Conservation (phyloP, 2,329 filamentous ascomycete species). For the Ascochyta koolunga region DNA sequence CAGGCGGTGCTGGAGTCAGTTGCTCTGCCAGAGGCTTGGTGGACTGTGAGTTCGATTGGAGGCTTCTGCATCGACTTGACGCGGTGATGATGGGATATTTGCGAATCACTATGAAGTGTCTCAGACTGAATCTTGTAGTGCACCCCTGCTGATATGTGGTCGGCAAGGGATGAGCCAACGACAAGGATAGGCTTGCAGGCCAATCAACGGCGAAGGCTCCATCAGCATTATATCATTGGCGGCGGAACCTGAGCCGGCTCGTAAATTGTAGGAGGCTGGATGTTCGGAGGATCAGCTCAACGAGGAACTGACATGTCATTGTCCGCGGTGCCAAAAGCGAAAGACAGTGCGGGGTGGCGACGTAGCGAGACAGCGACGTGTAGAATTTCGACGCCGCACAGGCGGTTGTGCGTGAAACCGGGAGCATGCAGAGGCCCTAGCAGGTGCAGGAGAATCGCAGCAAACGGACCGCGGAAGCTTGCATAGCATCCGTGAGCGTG, state of each 20-base stretch:
- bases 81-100: constrained; percentile 19
- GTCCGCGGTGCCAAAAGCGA: constrained; percentile 28
- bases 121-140: constrained; percentile 29
- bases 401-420: constrained; percentile 37
- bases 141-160: constrained; percentile 28
- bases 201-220: constrained; percentile 27
- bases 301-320: constrained; percentile 23
- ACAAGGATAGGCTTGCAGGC: constrained; percentile 11
- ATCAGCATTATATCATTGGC: constrained; percentile 43
- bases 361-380: constrained; percentile 25
- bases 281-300: constrained; percentile 26
- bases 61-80: constrained; percentile 6
- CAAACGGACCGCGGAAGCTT: constrained; percentile 30
- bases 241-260: constrained; percentile 25
- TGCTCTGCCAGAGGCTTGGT: neutral
- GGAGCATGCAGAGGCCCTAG: constrained; percentile 26
- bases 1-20: constrained; percentile 4
- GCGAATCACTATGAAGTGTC: constrained; percentile 21
- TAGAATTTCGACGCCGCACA: constrained; percentile 29
- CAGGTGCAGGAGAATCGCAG: constrained; percentile 30
- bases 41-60: neutral
- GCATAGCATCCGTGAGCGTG: constrained; percentile 37
- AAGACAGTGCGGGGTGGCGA: constrained; percentile 12
- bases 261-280: constrained; percentile 19
- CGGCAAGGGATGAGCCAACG: constrained; percentile 21